Evolutionary conservation across 2,329 filamentous ascomycete genomes (phyloP).

Genomic region (Neonectria coccinea): DNA sequence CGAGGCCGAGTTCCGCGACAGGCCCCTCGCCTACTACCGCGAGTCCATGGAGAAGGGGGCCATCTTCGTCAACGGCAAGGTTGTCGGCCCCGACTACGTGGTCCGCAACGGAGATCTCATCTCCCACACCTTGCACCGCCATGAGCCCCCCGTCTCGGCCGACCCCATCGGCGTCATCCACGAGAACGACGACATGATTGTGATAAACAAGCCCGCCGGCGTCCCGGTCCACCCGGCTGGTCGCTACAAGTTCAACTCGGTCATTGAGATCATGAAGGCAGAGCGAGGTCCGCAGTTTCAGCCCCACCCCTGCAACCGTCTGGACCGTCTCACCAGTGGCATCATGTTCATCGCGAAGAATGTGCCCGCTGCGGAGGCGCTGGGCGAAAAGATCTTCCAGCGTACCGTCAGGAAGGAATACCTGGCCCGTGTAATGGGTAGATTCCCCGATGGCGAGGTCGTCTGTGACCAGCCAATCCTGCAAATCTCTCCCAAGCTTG

Average conservation of each 20-base stretch:
- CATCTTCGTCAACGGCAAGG: conserved; percentile 83
- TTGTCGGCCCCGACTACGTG: conserved; percentile 73
- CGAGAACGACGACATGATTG: conserved; percentile 92
- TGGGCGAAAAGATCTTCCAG: conserved; percentile 80
- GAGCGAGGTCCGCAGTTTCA: conserved; percentile 70
- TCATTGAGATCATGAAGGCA: conserved; percentile 91
- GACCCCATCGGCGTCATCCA: conserved; percentile 85
- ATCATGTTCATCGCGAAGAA: conserved; percentile 99
- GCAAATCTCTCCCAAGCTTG: conserved; percentile 93
- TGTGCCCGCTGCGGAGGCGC: conserved; percentile 78
- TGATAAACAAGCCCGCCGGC: conserved; percentile 96
- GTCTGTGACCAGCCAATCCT: conserved; percentile 95
- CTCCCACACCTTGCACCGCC: conserved; percentile 92
- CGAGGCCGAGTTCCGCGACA: conserved; percentile 89
- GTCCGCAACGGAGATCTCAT: conserved; percentile 92
- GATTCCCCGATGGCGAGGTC: conserved; percentile 91
- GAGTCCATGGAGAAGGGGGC: conserved; percentile 82
- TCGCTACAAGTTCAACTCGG: conserved; percentile 94
- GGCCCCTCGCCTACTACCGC: conserved; percentile 87
- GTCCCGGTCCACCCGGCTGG: conserved; percentile 96
- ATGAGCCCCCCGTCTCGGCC: conserved; percentile 92
- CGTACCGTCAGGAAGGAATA: conserved; percentile 96
- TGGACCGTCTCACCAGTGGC: conserved; percentile 92
- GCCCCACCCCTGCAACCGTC: conserved; percentile 84
- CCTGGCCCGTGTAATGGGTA: conserved; percentile 87